Conservation (phyloP, 768 basidiomycete genomes). For the Jaapia argillacea region DNA sequence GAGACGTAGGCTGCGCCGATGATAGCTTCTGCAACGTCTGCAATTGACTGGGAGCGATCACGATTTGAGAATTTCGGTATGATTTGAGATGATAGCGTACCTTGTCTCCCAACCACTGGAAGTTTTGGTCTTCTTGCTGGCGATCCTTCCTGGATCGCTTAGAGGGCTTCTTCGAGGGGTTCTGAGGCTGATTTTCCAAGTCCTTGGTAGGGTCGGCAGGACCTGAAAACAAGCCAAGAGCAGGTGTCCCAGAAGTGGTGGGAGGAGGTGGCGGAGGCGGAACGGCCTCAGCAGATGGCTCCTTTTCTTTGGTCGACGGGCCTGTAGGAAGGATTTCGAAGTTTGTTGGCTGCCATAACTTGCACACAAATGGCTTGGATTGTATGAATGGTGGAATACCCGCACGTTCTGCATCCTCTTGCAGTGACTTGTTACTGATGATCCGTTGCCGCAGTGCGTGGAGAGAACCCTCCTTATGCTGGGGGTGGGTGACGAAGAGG, state of each 20-base stretch:
- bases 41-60: constrained; percentile 44
- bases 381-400: constrained; percentile 70
- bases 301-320: no score
- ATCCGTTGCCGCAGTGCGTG: constrained; percentile 58
- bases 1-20: constrained; percentile 75
- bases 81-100: constrained; percentile 30
- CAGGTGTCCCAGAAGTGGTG: no score
- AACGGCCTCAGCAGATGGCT: no score
- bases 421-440: constrained; percentile 65
- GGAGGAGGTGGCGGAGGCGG: no score
- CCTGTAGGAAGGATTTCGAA: constrained; percentile 14
- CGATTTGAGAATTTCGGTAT: neutral
- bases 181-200: no score
- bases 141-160: constrained; percentile 28
- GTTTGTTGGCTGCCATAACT: constrained; percentile 52
- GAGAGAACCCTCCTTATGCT: constrained; percentile 53
- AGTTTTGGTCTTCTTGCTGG: constrained; percentile 28
- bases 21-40: constrained; percentile 80
- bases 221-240: no score
- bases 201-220: no score
- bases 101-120: constrained; percentile 71
- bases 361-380: constrained; percentile 57
- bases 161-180: no score
- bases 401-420: constrained; percentile 39
- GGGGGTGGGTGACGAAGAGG: constrained; percentile 61